These are phyloP conservation scores for Coemansia guatemalensis DNA, from an alignment of 192 early-diverging fungal genomes.

Conservation along the genomic window DNA sequence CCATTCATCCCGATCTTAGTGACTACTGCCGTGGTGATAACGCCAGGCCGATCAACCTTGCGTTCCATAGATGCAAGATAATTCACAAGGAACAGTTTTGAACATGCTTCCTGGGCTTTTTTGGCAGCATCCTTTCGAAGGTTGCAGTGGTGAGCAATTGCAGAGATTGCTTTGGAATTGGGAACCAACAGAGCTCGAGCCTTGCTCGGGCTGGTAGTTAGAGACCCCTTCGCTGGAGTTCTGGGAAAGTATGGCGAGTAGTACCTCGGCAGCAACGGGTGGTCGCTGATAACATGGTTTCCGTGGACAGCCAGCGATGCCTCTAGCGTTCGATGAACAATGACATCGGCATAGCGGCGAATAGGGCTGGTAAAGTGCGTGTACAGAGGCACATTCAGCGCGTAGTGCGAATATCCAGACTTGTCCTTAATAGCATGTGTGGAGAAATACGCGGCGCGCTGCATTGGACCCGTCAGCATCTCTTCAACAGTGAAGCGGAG, in stretches of 20 bases:
- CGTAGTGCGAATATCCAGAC: conserved; percentile 81
- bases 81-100: conserved; percentile 83
- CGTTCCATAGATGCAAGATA: conserved; percentile 63
- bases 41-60: conserved; percentile 56
- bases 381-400: conserved; percentile 88
- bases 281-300: conserved; percentile 37
- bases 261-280: conserved; percentile 35
- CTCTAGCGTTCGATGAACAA: conserved; percentile 87
- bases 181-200: conserved; percentile 21
- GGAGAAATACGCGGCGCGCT: conserved; percentile 97
- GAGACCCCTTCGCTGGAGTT: conserved; percentile 15
- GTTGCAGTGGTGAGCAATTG: conserved; percentile 76
- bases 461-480: conserved; percentile 68
- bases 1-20: conserved; percentile 85
- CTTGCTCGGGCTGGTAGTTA: conserved; percentile 7
- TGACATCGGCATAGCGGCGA: conserved; percentile 94
- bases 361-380: conserved; percentile 99
- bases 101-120: conserved; percentile 89
- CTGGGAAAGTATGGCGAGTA: conserved; percentile 39
- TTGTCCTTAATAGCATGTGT: conserved; percentile 69
- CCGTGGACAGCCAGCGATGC: conserved; percentile 35
- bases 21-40: conserved; percentile 52
- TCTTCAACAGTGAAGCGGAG: conserved; percentile 34
- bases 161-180: conserved; percentile 2
- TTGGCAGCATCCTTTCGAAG: conserved; percentile 80